These are phyloP conservation scores for Neurospora sp. DNA, from an alignment of 495 filamentous ascomycete species.

Conservation along the genomic window DNA sequence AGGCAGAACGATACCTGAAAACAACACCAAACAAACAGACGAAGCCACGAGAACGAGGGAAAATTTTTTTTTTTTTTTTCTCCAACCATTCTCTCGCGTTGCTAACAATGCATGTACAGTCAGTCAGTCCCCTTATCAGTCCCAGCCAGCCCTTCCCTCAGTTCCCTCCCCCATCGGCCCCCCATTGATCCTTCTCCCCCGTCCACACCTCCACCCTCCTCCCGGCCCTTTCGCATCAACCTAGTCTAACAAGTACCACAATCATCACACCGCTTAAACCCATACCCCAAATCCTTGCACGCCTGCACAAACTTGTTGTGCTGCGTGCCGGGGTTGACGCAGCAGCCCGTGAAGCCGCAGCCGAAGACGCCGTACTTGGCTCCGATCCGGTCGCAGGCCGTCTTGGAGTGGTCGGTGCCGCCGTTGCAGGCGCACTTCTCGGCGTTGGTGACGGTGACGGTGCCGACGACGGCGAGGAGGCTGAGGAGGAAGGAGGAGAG, in stretches of 20 bases:
- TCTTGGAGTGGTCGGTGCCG: not conserved
- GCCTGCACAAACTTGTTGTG: not conserved
- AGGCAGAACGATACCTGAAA: not conserved
- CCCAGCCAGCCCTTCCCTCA: too few species aligned
- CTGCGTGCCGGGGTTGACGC: not conserved
- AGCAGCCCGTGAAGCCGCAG: not conserved
- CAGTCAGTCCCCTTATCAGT: too few species aligned
- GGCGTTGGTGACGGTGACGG: not conserved
- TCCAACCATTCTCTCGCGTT: not conserved
- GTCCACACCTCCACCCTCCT: not conserved
- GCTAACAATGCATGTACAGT: not conserved
- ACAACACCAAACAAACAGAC: not conserved
- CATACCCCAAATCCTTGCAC: not conserved
- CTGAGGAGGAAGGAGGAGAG: not conserved
- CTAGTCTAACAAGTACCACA: not conserved
- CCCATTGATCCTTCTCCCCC: too few species aligned
- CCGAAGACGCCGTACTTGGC: not conserved
- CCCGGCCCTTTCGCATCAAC: not conserved
- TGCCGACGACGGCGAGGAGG: not conserved
- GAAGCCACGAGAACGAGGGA: not conserved
- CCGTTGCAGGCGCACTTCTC: not conserved
- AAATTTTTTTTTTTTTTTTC: too few species aligned
- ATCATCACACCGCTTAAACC: not conserved
- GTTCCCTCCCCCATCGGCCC: too few species aligned
- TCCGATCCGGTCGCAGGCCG: not conserved